Conservation (phyloP, 306 rosid species). For the Luffa aegyptiaca region DNA sequence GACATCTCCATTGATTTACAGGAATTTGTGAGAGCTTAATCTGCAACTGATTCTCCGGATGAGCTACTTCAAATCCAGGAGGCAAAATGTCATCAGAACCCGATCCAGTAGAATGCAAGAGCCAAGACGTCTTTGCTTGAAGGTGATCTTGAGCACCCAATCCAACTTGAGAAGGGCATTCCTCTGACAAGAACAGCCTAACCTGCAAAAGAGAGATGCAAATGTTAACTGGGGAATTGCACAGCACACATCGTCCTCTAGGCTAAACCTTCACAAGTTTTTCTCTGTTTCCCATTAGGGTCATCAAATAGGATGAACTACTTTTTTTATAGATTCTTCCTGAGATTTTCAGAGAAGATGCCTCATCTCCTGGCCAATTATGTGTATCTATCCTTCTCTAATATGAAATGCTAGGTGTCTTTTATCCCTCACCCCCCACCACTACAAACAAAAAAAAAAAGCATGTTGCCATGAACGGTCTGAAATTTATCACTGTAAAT, state of each 20-base stretch:
- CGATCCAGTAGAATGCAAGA: conserved; percentile 45
- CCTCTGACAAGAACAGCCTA: conserved; percentile 68
- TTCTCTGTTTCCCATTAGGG: neutral
- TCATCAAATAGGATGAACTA: neutral
- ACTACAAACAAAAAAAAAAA: too few relatives aligned
- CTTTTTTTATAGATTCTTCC: neutral
- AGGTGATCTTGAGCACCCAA: conserved; percentile 82
- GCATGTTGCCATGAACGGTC: neutral
- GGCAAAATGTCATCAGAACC: conserved; percentile 69
- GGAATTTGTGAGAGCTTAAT: conserved; percentile 60
- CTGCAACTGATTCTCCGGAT: conserved; percentile 41
- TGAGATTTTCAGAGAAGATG: neutral
- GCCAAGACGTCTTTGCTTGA: conserved; percentile 63
- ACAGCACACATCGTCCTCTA: neutral
- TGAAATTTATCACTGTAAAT: neutral
- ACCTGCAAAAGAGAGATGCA: conserved; percentile 33
- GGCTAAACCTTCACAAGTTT: neutral
- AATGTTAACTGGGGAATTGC: neutral
- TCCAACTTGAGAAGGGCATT: conserved; percentile 73
- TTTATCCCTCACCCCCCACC: too few relatives aligned
- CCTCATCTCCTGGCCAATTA: too few relatives aligned
- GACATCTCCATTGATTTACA: conserved; percentile 53
- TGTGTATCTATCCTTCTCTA: neutral
- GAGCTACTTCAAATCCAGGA: conserved; percentile 85
- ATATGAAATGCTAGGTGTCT: too few relatives aligned